Conservation (phyloP, 176 grass and related monocot species). For the Saccharum officinarum region DNA sequence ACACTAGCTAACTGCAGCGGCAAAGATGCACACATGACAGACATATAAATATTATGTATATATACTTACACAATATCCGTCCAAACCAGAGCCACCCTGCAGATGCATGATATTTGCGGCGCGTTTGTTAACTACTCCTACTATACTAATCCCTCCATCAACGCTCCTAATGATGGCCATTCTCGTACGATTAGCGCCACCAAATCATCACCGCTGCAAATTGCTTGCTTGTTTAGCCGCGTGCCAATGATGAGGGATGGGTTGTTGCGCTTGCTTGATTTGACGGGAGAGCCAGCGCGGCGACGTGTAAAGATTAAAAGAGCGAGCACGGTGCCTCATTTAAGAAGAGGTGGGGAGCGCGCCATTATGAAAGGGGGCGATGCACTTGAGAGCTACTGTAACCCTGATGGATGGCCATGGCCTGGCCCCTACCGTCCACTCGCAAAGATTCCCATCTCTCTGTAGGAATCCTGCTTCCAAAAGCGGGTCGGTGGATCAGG, state of each 20-base stretch:
- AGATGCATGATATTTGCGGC: neutral
- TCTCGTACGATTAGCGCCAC: conserved; percentile 26
- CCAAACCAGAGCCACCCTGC: neutral
- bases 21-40: neutral
- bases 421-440: neutral
- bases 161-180: conserved; percentile 26
- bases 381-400: conserved; percentile 26
- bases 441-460: conserved; percentile 20
- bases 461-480: too few species aligned
- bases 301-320: conserved; percentile 26
- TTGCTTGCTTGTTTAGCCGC: conserved; percentile 6
- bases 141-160: neutral
- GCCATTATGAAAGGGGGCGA: conserved; percentile 12
- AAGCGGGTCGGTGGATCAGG: too few species aligned
- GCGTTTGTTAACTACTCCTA: neutral
- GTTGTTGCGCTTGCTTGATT: neutral
- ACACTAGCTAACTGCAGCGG: neutral
- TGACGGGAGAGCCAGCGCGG: neutral
- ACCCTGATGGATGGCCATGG: neutral
- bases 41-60: too few species aligned
- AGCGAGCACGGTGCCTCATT: neutral
- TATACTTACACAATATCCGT: neutral
- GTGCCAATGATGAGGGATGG: conserved; percentile 40
- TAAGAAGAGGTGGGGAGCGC: neutral
- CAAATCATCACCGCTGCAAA: neutral